A percentile compares a stretch with the other conserved stretches of the same genome.
These are phyloP conservation scores for Aspergillus mulundensis DNA, from an alignment of 495 filamentous ascomycete species.

Conservation along the genomic window DNA sequence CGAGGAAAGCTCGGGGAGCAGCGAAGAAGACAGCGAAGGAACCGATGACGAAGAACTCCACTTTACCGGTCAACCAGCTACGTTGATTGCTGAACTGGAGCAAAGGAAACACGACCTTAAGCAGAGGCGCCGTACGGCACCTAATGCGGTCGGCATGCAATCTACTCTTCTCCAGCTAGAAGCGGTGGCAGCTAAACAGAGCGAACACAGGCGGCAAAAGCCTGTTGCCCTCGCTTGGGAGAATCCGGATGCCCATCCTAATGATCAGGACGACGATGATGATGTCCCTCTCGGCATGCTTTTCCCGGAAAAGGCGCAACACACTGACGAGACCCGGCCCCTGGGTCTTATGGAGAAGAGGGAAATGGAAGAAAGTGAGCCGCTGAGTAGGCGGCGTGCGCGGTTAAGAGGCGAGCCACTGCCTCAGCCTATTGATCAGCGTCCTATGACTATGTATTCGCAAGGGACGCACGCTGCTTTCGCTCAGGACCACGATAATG, in stretches of 20 bases:
- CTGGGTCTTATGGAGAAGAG: slow-evolving; percentile 80
- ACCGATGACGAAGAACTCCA: slow-evolving; percentile 29
- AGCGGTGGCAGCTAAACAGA: slow-evolving; percentile 82
- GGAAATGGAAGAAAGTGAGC: slow-evolving; percentile 87
- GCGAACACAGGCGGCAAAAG: slow-evolving; percentile 65
- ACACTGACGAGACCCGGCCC: slow-evolving; percentile 60
- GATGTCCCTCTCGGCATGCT: slow-evolving; percentile 84
- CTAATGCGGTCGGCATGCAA: slow-evolving; percentile 68
- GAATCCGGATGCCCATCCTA: slow-evolving; percentile 46
- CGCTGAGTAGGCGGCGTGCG: slow-evolving; percentile 73
- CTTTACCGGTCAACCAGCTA: slow-evolving; percentile 74
- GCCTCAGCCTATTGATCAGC: slow-evolving; percentile 28
- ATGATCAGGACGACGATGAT: slow-evolving; percentile 55
- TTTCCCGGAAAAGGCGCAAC: slow-evolving; percentile 56
- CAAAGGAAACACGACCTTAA: slow-evolving; percentile 81
- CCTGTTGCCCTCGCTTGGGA: slow-evolving; percentile 90
- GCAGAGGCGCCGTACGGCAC: slow-evolving; percentile 64
- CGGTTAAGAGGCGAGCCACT: slow-evolving; percentile 60
- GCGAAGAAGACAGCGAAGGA: slow-evolving; percentile 26
- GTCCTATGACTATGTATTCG: slow-evolving; percentile 37
- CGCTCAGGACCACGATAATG: slow-evolving; percentile 15
- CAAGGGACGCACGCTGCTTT: slow-evolving; percentile 14
- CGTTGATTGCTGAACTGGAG: slow-evolving; percentile 87
- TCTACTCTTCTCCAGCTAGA: slow-evolving; percentile 90
- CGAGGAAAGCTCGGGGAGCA: slow-evolving; percentile 17